Conservation (phyloP, 805 yeast genomes). For the Ogataea zsoltii region DNA sequence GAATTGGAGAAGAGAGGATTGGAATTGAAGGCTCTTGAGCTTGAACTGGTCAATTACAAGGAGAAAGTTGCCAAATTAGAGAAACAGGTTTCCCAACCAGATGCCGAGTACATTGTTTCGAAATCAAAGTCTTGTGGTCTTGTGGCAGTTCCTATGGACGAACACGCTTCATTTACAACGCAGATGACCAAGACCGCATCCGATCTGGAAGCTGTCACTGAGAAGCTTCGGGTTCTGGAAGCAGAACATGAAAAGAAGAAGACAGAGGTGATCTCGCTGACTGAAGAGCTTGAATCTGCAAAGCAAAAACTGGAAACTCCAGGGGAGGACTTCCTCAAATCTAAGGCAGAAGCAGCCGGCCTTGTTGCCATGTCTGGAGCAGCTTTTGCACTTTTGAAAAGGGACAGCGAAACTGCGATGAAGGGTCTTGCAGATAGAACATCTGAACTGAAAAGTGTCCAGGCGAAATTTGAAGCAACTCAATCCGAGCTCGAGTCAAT, state of each 20-base stretch:
- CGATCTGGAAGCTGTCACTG: not conserved
- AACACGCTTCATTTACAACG: constrained; percentile 2
- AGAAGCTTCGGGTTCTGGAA: constrained; percentile 2
- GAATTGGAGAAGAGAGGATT: constrained; percentile 2
- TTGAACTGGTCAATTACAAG: not conserved
- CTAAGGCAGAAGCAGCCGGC: constrained; percentile 20
- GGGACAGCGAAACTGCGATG: not conserved
- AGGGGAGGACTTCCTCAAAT: constrained; percentile 21
- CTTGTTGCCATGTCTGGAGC: constrained; percentile 14
- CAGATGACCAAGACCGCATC: not conserved
- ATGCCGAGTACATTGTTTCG: not conserved
- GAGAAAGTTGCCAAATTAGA: not conserved
- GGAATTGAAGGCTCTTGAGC: constrained; percentile 4
- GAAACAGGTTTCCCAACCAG: not conserved
- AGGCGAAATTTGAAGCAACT: not conserved
- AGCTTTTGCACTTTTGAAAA: not conserved
- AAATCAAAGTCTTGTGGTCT: constrained; percentile 6
- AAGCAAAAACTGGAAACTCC: constrained; percentile 26
- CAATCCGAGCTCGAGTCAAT: not conserved
- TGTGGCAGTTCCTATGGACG: constrained; percentile 7
- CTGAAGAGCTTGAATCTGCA: constrained; percentile 29
- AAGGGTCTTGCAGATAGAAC: not conserved
- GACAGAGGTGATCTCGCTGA: constrained; percentile 12
- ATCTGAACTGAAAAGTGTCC: not conserved
- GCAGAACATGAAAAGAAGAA: constrained; percentile 5